Percentiles rank a stretch among this genome's conserved stretches.
Evolutionary conservation across 768 basidiomycete species (phyloP).

Genomic region (Nidula microcarpa): DNA sequence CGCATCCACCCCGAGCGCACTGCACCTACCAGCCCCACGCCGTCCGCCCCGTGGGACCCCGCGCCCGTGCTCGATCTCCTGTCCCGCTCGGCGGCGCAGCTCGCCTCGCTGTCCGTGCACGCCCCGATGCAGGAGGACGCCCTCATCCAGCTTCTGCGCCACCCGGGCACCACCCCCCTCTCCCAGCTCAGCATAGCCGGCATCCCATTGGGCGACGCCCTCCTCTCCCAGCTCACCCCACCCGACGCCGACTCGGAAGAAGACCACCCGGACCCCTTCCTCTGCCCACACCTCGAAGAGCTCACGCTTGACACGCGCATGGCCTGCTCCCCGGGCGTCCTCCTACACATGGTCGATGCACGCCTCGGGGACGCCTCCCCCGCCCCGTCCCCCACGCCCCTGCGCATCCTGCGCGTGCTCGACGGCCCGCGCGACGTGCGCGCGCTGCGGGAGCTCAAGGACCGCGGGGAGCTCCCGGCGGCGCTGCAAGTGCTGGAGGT

Average conservation of each 20-base stretch:
- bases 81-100: conserved; percentile 22
- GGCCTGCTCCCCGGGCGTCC: conserved; percentile 10
- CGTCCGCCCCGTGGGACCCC: conserved; percentile 16
- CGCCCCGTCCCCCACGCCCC: not conserved
- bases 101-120: conserved; percentile 21
- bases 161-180: conserved; percentile 16
- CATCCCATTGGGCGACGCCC: conserved; percentile 15
- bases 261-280: not conserved
- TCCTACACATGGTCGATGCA: conserved; percentile 18
- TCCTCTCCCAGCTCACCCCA: conserved; percentile 16
- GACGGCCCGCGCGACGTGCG: conserved; percentile 15
- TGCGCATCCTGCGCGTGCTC: conserved; percentile 9
- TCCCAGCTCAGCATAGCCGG: conserved; percentile 19
- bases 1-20: conserved; percentile 19
- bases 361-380: conserved; percentile 8
- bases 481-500: too few relatives aligned
- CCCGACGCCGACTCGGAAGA: not conserved
- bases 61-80: conserved; percentile 21
- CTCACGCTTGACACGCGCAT: conserved; percentile 17
- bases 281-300: conserved; percentile 17
- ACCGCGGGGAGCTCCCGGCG: not conserved
- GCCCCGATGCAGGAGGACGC: conserved; percentile 23
- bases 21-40: conserved; percentile 2
- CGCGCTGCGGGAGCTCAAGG: conserved; percentile 9
- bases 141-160: conserved; percentile 19